phyloP scores from a whole-genome alignment of 2,329 filamentous ascomycete species.

The Rhytidhysteron rufulum region DNA sequence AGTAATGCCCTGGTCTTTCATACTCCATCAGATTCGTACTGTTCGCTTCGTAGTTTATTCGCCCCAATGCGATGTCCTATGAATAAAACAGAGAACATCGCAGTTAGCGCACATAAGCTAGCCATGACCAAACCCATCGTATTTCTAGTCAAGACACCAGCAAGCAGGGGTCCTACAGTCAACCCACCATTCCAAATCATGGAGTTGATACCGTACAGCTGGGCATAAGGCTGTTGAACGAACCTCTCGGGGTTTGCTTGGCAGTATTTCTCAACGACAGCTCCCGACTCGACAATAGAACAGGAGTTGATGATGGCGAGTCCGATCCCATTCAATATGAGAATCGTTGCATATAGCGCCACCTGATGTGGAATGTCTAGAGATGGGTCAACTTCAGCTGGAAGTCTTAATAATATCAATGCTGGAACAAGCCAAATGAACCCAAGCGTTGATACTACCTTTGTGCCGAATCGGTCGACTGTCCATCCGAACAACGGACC shows the following conservation, averaged over 20 bases:
- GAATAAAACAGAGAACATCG: conserved; percentile 42
- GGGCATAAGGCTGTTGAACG: conserved; percentile 57
- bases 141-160: conserved; percentile 54
- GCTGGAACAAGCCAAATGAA: conserved; percentile 43
- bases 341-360: conserved; percentile 43
- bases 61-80: too few relatives aligned
- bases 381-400: conserved; percentile 16
- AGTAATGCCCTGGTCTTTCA: too few relatives aligned
- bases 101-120: conserved; percentile 42
- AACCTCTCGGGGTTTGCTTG: conserved; percentile 54
- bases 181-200: conserved; percentile 60
- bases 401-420: conserved; percentile 42
- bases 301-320: conserved; percentile 53
- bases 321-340: conserved; percentile 49
- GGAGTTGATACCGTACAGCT: conserved; percentile 63
- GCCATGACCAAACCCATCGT: conserved; percentile 55
- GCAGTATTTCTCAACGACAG: conserved; percentile 54
- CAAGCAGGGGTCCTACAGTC: conserved; percentile 57
- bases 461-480: conserved; percentile 45
- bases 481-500: conserved; percentile 47
- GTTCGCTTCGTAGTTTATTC: too few relatives aligned
- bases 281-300: conserved; percentile 55
- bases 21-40: too few relatives aligned
- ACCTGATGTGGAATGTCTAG: conserved; percentile 29
- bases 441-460: conserved; percentile 38